phyloP scores from a whole-genome alignment of 2,329 filamentous ascomycete species.

The Aspergillus neotritici region DNA sequence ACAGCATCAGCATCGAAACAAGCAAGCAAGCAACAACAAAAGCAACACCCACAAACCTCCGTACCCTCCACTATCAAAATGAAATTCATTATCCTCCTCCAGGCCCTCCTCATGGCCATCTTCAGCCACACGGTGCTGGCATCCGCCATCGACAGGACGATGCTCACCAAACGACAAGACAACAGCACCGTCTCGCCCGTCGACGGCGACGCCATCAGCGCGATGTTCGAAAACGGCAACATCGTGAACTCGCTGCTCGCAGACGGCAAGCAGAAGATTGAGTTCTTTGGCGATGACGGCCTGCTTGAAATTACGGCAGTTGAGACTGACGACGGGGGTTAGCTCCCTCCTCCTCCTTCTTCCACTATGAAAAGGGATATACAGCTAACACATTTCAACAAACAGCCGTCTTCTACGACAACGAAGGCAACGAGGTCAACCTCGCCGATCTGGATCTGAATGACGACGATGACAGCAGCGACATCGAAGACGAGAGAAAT shows the following conservation, averaged over 20 bases:
- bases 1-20: too few species aligned
- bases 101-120: not conserved
- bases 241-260: slow-evolving; percentile 1
- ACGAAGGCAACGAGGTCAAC: not conserved
- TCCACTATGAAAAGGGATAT: too few species aligned
- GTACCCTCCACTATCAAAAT: not conserved
- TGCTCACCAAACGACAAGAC: not conserved
- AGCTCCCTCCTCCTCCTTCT: not conserved
- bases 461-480: not conserved
- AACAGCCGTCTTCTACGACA: not conserved
- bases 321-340: not conserved
- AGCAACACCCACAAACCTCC: too few species aligned
- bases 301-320: not conserved
- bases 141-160: slow-evolving; percentile 1
- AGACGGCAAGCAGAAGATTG: slow-evolving; percentile 1
- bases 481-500: too few species aligned
- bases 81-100: slow-evolving; percentile 1
- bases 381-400: not conserved
- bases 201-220: not conserved
- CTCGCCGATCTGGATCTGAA: not conserved
- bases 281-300: slow-evolving; percentile 1
- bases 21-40: too few species aligned
- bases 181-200: not conserved
- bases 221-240: too few species aligned
- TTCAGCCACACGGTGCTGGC: not conserved